Evolutionary conservation across 2,329 filamentous ascomycete species (phyloP), one percentile per base, ranked within the genome.

Genomic region (Exophiala alcalophila): DNA sequence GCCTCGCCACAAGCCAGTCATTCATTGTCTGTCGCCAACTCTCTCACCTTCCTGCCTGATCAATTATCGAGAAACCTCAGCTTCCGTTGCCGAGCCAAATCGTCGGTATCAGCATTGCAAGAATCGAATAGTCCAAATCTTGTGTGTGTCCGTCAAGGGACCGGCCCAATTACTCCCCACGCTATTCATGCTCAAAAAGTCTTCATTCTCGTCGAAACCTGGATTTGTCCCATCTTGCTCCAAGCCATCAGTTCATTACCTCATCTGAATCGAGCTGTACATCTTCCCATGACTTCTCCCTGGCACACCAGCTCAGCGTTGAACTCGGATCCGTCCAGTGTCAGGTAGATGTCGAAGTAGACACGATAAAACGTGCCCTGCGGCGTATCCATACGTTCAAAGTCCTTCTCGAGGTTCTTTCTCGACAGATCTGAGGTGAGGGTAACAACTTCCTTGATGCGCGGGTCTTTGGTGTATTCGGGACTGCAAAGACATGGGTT

Each of bases 381-480:
- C 4, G 92, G 90, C 1, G 92, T 97, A 65, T 97, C 92, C 92
- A 97, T 97, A 62, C 92, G 83, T 70, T 98, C 92, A 61, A 98
- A 98, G 66, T 98, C 92, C 70, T 96, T 97, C 67, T 98, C 92
- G 9, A 98, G 82, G 64, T 97, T 97, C 77, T 97, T 98, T 58
- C 91, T 84, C 34, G 90, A 96, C 44, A 98, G 76, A 64, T 98
- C 92, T 2, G 91, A 97, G 2, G 92, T 97, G 36, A 98, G 81
- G 1, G 92, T 98, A 53, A 97, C 92, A 44, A 97, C 89, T 69
- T 97, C 92, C 78, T 97, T 97, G 78, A 97, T 97, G 95, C 92
- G 87, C 57, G 92, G 91, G 79, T 98, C 92, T 67, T 97, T 98
- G 56, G 91, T 97, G 65, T 98, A 98, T 66, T 97, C 92, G 1